Evolutionary conservation across 176 grass and related monocot species (phyloP), one percentile per base, ranked within the genome.

Genomic region (Ensete glaucum): DNA sequence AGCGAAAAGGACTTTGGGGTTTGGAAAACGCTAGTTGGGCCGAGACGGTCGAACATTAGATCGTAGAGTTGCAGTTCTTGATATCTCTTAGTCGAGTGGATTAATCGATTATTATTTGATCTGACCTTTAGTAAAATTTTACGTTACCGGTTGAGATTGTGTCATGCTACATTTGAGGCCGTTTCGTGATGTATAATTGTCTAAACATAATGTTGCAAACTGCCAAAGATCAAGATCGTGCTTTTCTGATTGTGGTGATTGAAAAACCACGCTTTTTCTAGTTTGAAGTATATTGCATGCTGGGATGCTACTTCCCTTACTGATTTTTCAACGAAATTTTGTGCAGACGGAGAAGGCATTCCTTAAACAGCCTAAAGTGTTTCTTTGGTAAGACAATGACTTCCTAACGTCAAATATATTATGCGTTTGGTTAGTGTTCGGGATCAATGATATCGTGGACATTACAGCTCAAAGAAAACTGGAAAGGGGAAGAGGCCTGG

Each of bases 291-390:
- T 24, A 11, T 65, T 26, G 63, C 21, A 27, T 65, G 11, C 26
- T 25, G 63, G 19, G 12, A 23, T 43, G 34, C 34, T 3, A 65
- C 12, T 13, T 11, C 23, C 24, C 23, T 65, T 11, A 25, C 24
- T 25, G 10, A 21, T 26, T 11, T 10, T 64, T 65, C 26, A 6
- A 9, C 17, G 10, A 26, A 70, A 70, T 20, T 70, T 70, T 70
- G 67, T 70, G 67, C 67, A 70, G 67, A 70, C 67, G 67, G 67
- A 70, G 67, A 70, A 51, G 34, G 67, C 67, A 19, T 70, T 70
- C 15, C 67, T 70, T 50, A 70, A 70, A 43, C 67, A 70, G 43
- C 43, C 67, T 3, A 70, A 70, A 8, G 67, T 70, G 17, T 70
- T 70, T 11, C 67, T 70, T 50, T 19, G 67, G 67, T 70, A 50